phyloP scores from a whole-genome alignment of 495 filamentous ascomycete genomes.

The Staphylotrichum longicolle region DNA sequence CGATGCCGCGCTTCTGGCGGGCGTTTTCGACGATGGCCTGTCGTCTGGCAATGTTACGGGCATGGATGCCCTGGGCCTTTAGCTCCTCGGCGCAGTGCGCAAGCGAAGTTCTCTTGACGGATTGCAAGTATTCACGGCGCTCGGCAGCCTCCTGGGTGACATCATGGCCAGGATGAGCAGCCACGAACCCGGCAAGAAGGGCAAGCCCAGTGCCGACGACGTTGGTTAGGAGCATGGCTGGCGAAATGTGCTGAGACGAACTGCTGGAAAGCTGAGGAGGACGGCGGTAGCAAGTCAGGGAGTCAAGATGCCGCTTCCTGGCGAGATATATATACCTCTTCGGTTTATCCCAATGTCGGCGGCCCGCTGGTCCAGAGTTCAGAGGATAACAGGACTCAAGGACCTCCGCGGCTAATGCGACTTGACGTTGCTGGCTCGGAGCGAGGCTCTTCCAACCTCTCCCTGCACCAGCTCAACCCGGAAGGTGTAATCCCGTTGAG shows the following conservation, averaged over 20 bases:
- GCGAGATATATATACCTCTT: too few relatives aligned
- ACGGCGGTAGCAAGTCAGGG: not conserved
- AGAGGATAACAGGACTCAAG: too few relatives aligned
- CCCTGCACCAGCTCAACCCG: too few relatives aligned
- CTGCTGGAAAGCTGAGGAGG: not conserved
- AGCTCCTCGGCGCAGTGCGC: slow-evolving; percentile 50
- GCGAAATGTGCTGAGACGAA: too few relatives aligned
- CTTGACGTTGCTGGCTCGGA: too few relatives aligned
- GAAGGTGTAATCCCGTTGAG: not conserved
- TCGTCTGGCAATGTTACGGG: slow-evolving; percentile 47
- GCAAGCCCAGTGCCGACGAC: slow-evolving; percentile 17
- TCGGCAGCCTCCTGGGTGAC: slow-evolving; percentile 20
- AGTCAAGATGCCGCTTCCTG: too few relatives aligned
- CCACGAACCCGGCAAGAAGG: slow-evolving; percentile 14
- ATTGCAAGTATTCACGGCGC: slow-evolving; percentile 18
- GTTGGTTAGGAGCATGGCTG: slow-evolving; percentile 20
- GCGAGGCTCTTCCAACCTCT: too few relatives aligned
- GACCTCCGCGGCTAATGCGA: too few relatives aligned
- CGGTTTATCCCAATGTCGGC: too few relatives aligned
- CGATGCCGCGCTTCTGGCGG: slow-evolving; percentile 25
- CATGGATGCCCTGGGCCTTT: slow-evolving; percentile 48
- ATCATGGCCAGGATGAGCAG: slow-evolving; percentile 22
- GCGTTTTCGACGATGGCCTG: slow-evolving; percentile 27
- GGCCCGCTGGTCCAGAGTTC: too few relatives aligned
- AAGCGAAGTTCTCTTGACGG: slow-evolving; percentile 18